A percentile compares a stretch with the other conserved stretches of the same genome.
Evolutionary conservation across 805 yeast genomes (phyloP).

Genomic region (Pichia thaimueangensis): DNA sequence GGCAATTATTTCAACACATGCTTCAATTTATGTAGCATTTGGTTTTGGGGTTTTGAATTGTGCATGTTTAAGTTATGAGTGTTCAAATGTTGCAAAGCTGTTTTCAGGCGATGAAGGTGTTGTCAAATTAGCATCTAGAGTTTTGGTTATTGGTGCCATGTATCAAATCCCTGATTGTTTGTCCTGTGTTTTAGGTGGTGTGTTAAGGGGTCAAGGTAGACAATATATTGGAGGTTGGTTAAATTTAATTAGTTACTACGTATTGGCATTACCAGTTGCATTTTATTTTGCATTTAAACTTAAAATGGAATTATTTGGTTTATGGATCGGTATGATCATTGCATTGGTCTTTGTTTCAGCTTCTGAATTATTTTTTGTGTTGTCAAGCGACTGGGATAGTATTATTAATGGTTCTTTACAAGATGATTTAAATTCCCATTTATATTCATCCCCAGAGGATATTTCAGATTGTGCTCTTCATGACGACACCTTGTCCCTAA

Average conservation of each 20-base stretch:
- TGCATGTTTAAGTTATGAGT: constrained; percentile 37
- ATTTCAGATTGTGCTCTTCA: too few species aligned
- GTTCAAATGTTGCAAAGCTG: constrained; percentile 37
- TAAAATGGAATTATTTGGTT: constrained; percentile 47
- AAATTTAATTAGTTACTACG: constrained; percentile 51
- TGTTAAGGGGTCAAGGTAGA: constrained; percentile 73
- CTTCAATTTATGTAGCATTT: constrained; percentile 32
- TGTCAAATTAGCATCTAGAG: constrained; percentile 39
- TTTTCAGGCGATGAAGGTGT: constrained; percentile 61
- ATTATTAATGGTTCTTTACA: constrained; percentile 27
- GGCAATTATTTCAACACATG: constrained; percentile 34
- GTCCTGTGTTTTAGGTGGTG: constrained; percentile 68
- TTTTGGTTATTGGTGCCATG: constrained; percentile 57
- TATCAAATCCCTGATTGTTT: constrained; percentile 68
- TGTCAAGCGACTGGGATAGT: constrained; percentile 27
- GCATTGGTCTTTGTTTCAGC: constrained; percentile 46
- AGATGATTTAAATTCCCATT: constrained; percentile 20
- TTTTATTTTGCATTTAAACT: constrained; percentile 46
- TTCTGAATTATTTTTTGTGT: constrained; percentile 33
- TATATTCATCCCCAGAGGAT: constrained; percentile 1
- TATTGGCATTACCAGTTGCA: constrained; percentile 58
- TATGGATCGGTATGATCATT: constrained; percentile 56
- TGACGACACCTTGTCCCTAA: constrained; percentile 8
- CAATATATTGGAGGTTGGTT: constrained; percentile 58
- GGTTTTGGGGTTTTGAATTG: constrained; percentile 41